Base-by-base conservation (phyloP, 345 rosid species). In the Luvunga scandens region DNA sequence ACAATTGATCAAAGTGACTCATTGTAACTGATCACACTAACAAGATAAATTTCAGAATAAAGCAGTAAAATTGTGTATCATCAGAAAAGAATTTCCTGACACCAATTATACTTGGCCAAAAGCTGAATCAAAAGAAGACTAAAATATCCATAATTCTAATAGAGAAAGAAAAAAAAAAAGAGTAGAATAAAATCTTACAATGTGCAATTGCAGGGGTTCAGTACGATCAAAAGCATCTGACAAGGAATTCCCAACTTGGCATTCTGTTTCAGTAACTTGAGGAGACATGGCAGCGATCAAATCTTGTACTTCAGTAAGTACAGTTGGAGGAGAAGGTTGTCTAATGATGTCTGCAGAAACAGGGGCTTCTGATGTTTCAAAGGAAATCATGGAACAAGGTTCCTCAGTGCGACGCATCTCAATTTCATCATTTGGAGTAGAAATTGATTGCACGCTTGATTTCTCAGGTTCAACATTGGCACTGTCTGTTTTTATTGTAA, bases 241-340 rank as follows among this genome's bases (percentile, higher is more conserved):
- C 30, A 88, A 78, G 34, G 94, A 85, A 69, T 85, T 89, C 65
- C 85, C 93, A 76, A 90, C 69, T 64, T 69, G 84, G 81, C 81
- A 80, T 67, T 86, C 89, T 24, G 81, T 66, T 80, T 86, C 93
- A 22, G 80, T 66, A 78, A 78, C 84, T 81, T 89, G 90, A 5
- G 89, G 86, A 72, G 90, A 81, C 68, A 81, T 68, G 24, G 90
- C 83, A 38, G 90, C 84, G 69, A 86, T 81, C 88, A 96, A 81
- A 84, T 94, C 97, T 77, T 90, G 97, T 73, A 96, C 97, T 89
- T 92, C 97, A 33, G 97, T 93, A 81, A 96, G 97, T 64, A 94
- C 91, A 45, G 98, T 90, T 64, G 98, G 97, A 83, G 99, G 97
- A 83, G 97, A 92, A 77, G 98, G 99, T 56, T 96, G 98, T 84